Conservation (phyloP, 305 asterid genomes). For the Striga hermonthica region DNA sequence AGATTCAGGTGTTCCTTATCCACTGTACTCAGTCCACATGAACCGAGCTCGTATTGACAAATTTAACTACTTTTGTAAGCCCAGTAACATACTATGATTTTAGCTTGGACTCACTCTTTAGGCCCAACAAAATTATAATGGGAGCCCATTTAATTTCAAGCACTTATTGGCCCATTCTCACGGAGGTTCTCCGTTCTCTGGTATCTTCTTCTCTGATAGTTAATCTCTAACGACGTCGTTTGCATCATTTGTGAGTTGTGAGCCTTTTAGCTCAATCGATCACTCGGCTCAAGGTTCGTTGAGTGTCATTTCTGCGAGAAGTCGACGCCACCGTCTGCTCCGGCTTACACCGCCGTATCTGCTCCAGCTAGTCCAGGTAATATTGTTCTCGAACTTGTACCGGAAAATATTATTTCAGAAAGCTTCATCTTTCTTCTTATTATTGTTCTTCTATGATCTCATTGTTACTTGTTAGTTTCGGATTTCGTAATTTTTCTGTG, state of each 20-base stretch:
- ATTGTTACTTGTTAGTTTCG: not conserved
- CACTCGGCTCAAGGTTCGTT: slow-evolving; percentile 15
- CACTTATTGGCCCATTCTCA: not conserved
- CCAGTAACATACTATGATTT: not conserved
- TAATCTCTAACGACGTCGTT: slow-evolving; percentile 25
- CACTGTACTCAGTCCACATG: too few relatives aligned
- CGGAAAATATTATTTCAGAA: not conserved
- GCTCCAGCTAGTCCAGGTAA: slow-evolving; percentile 31
- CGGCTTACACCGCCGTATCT: slow-evolving; percentile 24
- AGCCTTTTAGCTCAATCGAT: slow-evolving; percentile 6
- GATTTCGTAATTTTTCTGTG: not conserved
- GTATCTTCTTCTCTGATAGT: not conserved
- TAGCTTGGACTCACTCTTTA: not conserved
- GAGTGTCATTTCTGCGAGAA: slow-evolving; percentile 26
- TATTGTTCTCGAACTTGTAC: not conserved
- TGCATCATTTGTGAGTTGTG: not conserved
- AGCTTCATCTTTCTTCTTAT: not conserved
- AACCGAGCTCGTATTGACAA: too few relatives aligned
- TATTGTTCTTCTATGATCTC: too few relatives aligned
- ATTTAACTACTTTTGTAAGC: not conserved
- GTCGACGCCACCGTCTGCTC: slow-evolving; percentile 7
- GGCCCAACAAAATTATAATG: not conserved
- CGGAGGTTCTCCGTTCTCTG: slow-evolving; percentile 19
- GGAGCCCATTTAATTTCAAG: not conserved
- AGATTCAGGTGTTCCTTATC: too few relatives aligned